Evolutionary conservation across 1,139 yeast genomes (phyloP), one percentile per base, ranked within the genome.

Genomic region (Debaryomyces nepalensis): DNA sequence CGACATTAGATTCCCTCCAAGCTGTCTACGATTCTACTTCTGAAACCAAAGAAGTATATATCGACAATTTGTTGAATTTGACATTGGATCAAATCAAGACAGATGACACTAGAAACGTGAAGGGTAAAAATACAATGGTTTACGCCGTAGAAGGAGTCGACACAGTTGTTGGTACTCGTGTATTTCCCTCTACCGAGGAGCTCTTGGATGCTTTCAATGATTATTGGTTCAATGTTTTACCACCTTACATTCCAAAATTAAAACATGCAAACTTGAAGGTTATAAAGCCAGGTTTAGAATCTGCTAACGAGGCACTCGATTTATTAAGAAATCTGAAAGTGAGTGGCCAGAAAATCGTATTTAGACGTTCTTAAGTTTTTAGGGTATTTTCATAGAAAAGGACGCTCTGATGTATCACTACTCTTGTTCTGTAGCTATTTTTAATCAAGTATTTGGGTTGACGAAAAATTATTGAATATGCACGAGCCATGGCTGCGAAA

Each of bases 1-100:
- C 86, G 6, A 46, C 36, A 8, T 41, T 43, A 1, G 60, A 56
- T 8, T 72, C 84, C 11, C 67, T 65, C 50, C 75, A 73, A 46
- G 49, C 54, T n/a, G 50, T 63, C 8, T 74, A 79, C 56, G 70
- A 69, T 40, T 66, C 77, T 18, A 66, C 83, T 9, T 63, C 52
- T 27, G 63, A 58, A 2, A 39, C 62, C 10, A 44, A 51, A 12
- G 42, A 48, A 9, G 62, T 57, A 4, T 51, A 39, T 14, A 31
- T 72, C 26, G 75, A 70, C 44, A 60, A 57, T 32, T 54, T 75
- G 33, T 53, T 73, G 29, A 54, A 56, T 34, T 43, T 65, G 21
- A 48, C 43, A 2, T 55, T 49, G 16, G 45, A 56, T 1, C 46
- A 40, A 8, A 42, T 54, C 16, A 47, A 58, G 19, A 48, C 54